These are phyloP conservation scores for Eutrema japonicum DNA, from an alignment of 345 rosid genomes.

Conservation along the genomic window DNA sequence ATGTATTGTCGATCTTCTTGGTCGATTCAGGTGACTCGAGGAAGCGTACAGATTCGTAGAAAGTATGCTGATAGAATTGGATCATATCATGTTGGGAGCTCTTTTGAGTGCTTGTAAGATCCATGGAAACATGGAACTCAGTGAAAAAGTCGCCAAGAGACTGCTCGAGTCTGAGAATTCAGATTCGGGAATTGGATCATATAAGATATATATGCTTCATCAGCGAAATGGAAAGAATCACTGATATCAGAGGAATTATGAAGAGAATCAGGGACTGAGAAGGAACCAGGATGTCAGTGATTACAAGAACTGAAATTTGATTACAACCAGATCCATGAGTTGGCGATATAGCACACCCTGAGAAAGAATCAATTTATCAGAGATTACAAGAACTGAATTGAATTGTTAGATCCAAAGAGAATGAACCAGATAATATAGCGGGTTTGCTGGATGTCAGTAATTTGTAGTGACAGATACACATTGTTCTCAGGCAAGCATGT, in stretches of 20 bases:
- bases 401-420: constrained; percentile 46
- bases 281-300: constrained; percentile 79
- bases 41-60: too few relatives aligned
- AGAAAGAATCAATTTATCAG: constrained; percentile 55
- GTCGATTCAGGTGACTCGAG: constrained; percentile 57
- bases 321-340: constrained; percentile 64
- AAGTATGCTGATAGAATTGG: too few relatives aligned
- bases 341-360: constrained; percentile 63
- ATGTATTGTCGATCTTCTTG: constrained; percentile 70
- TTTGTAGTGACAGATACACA: constrained; percentile 45
- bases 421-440: constrained; percentile 34
- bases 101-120: constrained; percentile 66
- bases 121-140: constrained; percentile 58
- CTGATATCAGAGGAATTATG: constrained; percentile 57
- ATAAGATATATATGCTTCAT: constrained; percentile 57
- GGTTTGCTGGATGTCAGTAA: constrained; percentile 48
- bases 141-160: constrained; percentile 52
- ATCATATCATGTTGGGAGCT: constrained; percentile 65
- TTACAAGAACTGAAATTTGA: too few relatives aligned
- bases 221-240: constrained; percentile 68
- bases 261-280: constrained; percentile 56
- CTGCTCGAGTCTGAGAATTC: constrained; percentile 46
- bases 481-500: constrained; percentile 4
- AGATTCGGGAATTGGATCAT: too few relatives aligned
- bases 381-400: constrained; percentile 59